A percentile compares a stretch with the other conserved stretches of the same genome.
phyloP scores from a whole-genome alignment of 805 yeast species.

The Teunomyces panamensis region DNA sequence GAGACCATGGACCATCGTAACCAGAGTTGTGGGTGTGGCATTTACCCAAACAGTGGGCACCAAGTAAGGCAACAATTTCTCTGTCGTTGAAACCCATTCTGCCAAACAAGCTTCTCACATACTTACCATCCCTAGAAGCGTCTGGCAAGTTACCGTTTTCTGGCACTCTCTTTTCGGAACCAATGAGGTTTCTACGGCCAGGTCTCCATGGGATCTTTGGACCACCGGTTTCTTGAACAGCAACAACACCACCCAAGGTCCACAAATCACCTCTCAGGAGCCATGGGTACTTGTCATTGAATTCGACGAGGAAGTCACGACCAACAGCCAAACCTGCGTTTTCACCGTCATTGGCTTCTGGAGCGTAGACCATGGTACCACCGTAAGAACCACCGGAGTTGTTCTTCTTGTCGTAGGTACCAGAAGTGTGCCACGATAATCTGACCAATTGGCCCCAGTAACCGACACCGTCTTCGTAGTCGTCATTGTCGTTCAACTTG shows the following conservation, averaged over 20 bases:
- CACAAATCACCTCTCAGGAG: constrained; percentile 66
- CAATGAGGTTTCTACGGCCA: constrained; percentile 42
- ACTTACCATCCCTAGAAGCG: constrained; percentile 42
- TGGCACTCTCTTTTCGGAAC: constrained; percentile 30
- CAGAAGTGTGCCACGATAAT: constrained; percentile 40
- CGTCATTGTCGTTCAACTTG: constrained; percentile 15
- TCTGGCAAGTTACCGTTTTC: constrained; percentile 52
- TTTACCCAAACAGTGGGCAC: constrained; percentile 42
- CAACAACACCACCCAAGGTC: constrained; percentile 68
- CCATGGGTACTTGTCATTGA: constrained; percentile 56
- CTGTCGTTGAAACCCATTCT: constrained; percentile 43
- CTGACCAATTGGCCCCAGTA: constrained; percentile 35
- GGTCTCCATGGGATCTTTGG: constrained; percentile 59
- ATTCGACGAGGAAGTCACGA: constrained; percentile 52
- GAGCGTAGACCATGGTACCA: constrained; percentile 38
- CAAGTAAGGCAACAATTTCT: constrained; percentile 41
- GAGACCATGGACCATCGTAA: constrained; percentile 42
- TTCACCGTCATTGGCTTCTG: constrained; percentile 53
- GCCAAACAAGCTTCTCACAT: constrained; percentile 43
- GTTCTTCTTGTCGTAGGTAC: constrained; percentile 26
- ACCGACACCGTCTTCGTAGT: constrained; percentile 35
- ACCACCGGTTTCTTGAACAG: constrained; percentile 62
- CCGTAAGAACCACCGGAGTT: constrained; percentile 36
- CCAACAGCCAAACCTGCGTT: constrained; percentile 54
- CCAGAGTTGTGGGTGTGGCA: constrained; percentile 39